Evolutionary conservation across 164 flowering plant genomes (phyloP), one percentile per base, ranked within the genome.

Genomic region (Hamamelis virginiana): DNA sequence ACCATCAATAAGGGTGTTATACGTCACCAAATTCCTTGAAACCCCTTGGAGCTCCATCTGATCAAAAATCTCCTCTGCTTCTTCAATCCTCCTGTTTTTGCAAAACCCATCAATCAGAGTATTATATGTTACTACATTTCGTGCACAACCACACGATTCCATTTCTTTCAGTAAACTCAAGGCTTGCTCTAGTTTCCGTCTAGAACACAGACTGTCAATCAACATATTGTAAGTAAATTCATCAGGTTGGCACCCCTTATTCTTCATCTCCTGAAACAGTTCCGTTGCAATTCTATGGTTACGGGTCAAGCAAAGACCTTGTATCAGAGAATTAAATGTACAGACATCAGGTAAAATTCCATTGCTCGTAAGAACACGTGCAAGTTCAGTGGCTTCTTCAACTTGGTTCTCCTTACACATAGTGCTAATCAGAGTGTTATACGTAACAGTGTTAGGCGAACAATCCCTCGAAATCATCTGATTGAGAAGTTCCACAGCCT

Each of bases 51-150:
- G 62, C 65, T 91, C 96, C 97, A 95, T 95, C 75, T 89, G 84
- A 74, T 91, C 92, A 73, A 95, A 92, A 46, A 95, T 80, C 80
- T 91, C 97, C 73, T 91, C 96, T 4, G 97, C 98, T 66, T 86
- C 89, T 65, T 83, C 82, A 19, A 92, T 77, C 74, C 82, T 85
- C 73, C 75, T 76, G 66, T 81, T 83, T 74, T 87, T 92, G 80
- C 94, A 91, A 19, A 91, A 83, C 64, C 97, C 97, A 56, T 82
- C 85, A 44, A 95, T 92, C 60, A 95, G 69, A 60, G 91, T 92
- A 59, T 86, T 92, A 62, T 95, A 95, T 1, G 89, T 84, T 22
- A 92, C 79, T 15, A 83, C 89, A 74, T 81, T 86, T 33, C 92
- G 83, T 14, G 92, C 77, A 70, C 96, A 87, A 4, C 91, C 92